Conservation (phyloP, 352 stramenopile genomes). For the Phytophthora kernoviae region DNA sequence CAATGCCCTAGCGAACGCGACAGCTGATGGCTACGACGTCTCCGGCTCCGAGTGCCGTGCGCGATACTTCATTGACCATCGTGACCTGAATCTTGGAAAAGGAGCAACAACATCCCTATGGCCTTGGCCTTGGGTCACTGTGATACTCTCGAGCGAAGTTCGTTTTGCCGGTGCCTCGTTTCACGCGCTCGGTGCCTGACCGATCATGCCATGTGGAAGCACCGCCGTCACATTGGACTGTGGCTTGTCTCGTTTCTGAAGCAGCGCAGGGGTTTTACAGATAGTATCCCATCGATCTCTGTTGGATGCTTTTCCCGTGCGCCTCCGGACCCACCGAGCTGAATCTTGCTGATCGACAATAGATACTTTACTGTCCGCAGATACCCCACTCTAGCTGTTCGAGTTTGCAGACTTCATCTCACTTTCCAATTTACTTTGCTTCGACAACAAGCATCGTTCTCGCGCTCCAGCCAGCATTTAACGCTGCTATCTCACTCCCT, state of each 20-base stretch:
- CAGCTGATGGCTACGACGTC: slow-evolving; percentile 20
- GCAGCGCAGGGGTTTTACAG: slow-evolving; percentile 11
- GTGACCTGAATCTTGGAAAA: slow-evolving; percentile 22
- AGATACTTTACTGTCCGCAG: slow-evolving; percentile 5
- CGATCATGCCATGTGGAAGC: slow-evolving; percentile 22
- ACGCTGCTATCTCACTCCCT: slow-evolving; percentile 8
- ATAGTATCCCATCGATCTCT: slow-evolving; percentile 21
- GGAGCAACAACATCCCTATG: slow-evolving; percentile 9
- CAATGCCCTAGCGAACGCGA: slow-evolving; percentile 9
- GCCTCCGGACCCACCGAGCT: slow-evolving; percentile 15
- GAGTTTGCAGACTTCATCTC: slow-evolving; percentile 5
- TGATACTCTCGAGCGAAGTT: slow-evolving; percentile 2
- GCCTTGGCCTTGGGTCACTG: slow-evolving; percentile 1
- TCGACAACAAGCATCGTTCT: slow-evolving; percentile 30
- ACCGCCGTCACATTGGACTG: slow-evolving; percentile 22
- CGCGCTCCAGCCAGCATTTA: slow-evolving; percentile 4
- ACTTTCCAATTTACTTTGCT: slow-evolving; percentile 39
- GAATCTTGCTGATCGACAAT: slow-evolving; percentile 28
- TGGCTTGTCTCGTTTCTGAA: slow-evolving; percentile 20
- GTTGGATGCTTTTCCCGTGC: slow-evolving; percentile 26
- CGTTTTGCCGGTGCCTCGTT: slow-evolving; percentile 1
- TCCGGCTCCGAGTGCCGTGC: slow-evolving; percentile 8
- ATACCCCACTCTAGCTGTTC: slow-evolving; percentile 14
- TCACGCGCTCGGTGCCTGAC: slow-evolving; percentile 22
- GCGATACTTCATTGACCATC: slow-evolving; percentile 17